A percentile compares a stretch with the other conserved stretches of the same genome.
phyloP scores from a whole-genome alignment of 2,329 filamentous ascomycete species.

The Fusarium sp. region DNA sequence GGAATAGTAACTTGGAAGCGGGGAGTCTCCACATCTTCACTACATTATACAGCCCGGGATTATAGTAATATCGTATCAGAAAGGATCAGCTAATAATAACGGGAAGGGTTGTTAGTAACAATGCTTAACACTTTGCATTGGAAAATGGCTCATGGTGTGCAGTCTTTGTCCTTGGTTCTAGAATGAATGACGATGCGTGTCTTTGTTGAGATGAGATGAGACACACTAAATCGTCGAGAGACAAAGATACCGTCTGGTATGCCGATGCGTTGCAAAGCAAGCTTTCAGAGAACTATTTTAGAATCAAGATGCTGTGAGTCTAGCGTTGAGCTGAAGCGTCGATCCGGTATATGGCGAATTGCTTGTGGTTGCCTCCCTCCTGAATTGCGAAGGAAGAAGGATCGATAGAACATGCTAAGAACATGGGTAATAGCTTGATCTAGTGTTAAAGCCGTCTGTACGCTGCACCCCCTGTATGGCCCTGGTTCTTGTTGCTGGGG shows the following conservation, averaged over 20 bases:
- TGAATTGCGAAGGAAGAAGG: conserved; percentile 3
- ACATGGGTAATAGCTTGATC: conserved; percentile 23
- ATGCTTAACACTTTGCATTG: background rate
- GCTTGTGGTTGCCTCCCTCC: conserved; percentile 1
- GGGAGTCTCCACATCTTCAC: conserved; percentile 15
- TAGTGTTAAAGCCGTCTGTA: conserved; percentile 13
- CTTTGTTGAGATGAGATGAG: conserved; percentile 15
- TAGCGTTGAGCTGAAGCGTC: background rate
- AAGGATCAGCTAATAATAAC: background rate
- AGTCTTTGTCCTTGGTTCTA: conserved; percentile 3
- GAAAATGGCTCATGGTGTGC: background rate
- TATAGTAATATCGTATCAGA: background rate
- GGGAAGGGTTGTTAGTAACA: background rate
- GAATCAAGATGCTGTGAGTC: background rate
- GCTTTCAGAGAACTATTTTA: background rate
- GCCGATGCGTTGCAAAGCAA: background rate
- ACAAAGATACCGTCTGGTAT: conserved; percentile 2
- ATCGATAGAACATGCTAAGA: conserved; percentile 16
- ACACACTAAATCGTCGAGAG: background rate
- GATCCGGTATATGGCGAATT: background rate
- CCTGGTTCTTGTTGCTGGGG: conserved; percentile 8
- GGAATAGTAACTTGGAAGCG: conserved; percentile 30
- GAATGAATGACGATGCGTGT: background rate
- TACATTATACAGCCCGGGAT: conserved; percentile 1
- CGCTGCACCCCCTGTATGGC: background rate